Evolutionary conservation across 164 flowering plant genomes (phyloP), one percentile per base, ranked within the genome.

Genomic region (Aristolochia fimbriata): DNA sequence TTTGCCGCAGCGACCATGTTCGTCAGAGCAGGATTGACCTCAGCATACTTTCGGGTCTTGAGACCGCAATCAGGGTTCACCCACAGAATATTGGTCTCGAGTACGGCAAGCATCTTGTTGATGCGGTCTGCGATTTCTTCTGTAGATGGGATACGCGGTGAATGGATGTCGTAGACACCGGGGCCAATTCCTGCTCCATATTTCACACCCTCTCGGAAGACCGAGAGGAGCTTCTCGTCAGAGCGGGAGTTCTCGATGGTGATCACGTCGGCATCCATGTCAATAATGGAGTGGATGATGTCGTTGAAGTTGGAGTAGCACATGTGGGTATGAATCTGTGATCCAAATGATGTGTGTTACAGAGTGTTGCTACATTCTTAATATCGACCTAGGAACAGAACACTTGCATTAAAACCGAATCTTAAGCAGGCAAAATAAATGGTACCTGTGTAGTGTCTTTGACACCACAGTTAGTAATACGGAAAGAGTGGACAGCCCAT

Each of bases 31-130:
- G 97, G 92, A 66, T 84, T 83, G 33, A 91, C 96, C 63, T 91
- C 98, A 6, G 77, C 21, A 69, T 89, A 91, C 75, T 88, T 91
- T 65, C 96, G 84, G 33, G 98, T 91, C 83, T 88, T 91, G 59
- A 91, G 93, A 15, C 98, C 96, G 73, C 96, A 91, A 65, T 91
- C 96, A 0, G 98, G 98, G 85, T 91, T 91, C 11, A 91, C 91
- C 98, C 98, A 91, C 55, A 91, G 71, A 64, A 88, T 81, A 81
- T 87, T 83, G 74, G 77, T 83, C 71, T 88, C 96, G 9, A 91
- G 86, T 22, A 91, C 98, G 2, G 91, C 93, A 74, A 88, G 93
- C 95, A 91, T 91, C 75, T 91, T 88, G 81, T 84, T 85, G 66
- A 89, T 73, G 30, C 96, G 77, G 74, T 88, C 96, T 6, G 91